Evolutionary conservation across 2,329 filamentous ascomycete genomes (phyloP).

Genomic region (Fusarium sp.): DNA sequence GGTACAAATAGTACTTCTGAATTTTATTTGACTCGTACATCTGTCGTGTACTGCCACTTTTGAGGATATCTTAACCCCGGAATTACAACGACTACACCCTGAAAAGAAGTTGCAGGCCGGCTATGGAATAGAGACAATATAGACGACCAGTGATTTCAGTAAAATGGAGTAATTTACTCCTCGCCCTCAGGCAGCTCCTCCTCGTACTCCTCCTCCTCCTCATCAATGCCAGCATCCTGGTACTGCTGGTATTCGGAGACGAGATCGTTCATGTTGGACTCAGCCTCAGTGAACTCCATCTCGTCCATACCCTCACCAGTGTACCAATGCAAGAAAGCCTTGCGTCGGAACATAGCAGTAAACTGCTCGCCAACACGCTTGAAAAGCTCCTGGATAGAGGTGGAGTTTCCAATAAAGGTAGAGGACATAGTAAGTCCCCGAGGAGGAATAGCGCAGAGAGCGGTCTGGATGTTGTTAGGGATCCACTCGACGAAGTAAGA

Average conservation of each 20-base stretch:
- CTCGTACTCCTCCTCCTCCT: conserved; percentile 95
- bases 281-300: conserved; percentile 99
- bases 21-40: conserved; percentile 48
- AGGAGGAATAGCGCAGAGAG: conserved; percentile 97
- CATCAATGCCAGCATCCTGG: conserved; percentile 97
- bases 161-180: conserved; percentile 49
- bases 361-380: conserved; percentile 99
- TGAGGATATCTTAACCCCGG: conserved; percentile 56
- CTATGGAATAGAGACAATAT: conserved; percentile 37
- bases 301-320: conserved; percentile 99
- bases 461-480: conserved; percentile 99
- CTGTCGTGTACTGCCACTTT: conserved; percentile 48
- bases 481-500: conserved; percentile 99
- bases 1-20: conserved; percentile 48
- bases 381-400: conserved; percentile 99
- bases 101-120: conserved; percentile 49
- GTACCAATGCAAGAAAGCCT: conserved; percentile 99
- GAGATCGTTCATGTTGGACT: conserved; percentile 99
- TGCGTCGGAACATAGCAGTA: conserved; percentile 99
- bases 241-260: conserved; percentile 99
- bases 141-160: conserved; percentile 22
- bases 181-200: conserved; percentile 87
- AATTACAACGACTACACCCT: conserved; percentile 48
- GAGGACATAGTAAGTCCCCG: conserved; percentile 99
- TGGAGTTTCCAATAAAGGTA: conserved; percentile 99